Conservation (phyloP, 2,329 filamentous ascomycete genomes). For the Trichoderma citrinoviride region DNA sequence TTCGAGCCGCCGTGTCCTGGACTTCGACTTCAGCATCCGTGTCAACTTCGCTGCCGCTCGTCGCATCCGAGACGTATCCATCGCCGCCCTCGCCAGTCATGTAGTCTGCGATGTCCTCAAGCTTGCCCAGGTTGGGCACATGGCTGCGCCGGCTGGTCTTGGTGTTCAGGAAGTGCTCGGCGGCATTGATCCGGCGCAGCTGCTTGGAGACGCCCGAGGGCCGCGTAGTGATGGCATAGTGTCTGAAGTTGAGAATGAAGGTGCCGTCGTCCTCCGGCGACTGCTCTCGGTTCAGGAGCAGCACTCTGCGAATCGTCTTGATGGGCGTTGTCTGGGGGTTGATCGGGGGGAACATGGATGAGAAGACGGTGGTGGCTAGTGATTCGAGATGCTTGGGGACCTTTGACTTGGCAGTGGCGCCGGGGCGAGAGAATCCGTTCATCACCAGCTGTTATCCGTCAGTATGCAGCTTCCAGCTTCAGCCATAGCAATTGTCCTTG, state of each 20-base stretch:
- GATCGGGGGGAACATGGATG: slow-evolving; percentile 93
- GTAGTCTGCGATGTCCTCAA: slow-evolving; percentile 93
- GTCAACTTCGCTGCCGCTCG: slow-evolving; percentile 86
- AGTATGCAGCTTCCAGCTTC: slow-evolving; percentile 22
- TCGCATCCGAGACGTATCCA: slow-evolving; percentile 80
- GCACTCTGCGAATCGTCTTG: slow-evolving; percentile 85
- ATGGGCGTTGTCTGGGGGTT: slow-evolving; percentile 87
- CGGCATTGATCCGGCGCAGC: slow-evolving; percentile 78
- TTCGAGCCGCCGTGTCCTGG: slow-evolving; percentile 60
- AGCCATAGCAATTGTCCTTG: slow-evolving; percentile 38
- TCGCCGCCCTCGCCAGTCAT: slow-evolving; percentile 77
- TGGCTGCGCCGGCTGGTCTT: slow-evolving; percentile 62
- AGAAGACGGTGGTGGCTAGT: slow-evolving; percentile 89
- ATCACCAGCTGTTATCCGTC: slow-evolving; percentile 69
- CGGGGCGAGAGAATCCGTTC: slow-evolving; percentile 86
- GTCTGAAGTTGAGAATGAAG: slow-evolving; percentile 82
- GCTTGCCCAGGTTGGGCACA: slow-evolving; percentile 83
- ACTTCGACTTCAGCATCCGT: slow-evolving; percentile 96
- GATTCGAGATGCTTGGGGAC: slow-evolving; percentile 94
- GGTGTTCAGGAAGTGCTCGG: slow-evolving; percentile 69
- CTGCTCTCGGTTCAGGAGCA: slow-evolving; percentile 82
- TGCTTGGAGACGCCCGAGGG: slow-evolving; percentile 80
- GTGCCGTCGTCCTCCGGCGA: slow-evolving; percentile 59
- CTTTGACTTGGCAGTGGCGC: slow-evolving; percentile 58
- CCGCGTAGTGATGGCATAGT: slow-evolving; percentile 94